A percentile compares a stretch with the other conserved stretches of the same genome.
Evolutionary conservation across 164 flowering plant genomes (phyloP).

Genomic region (Umbilicus rupestris): DNA sequence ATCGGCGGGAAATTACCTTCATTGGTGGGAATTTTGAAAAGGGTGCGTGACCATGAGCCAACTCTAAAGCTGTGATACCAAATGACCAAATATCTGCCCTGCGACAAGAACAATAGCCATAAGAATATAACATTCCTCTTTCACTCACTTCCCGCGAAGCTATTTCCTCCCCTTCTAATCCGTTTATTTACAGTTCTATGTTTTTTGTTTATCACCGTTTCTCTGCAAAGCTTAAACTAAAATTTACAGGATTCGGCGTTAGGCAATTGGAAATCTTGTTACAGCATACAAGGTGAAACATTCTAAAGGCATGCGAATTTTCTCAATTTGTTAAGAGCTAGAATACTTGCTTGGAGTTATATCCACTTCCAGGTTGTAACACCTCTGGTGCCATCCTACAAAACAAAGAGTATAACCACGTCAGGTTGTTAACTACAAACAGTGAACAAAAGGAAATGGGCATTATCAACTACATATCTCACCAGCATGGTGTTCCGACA

Average conservation of each 20-base stretch:
- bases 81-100: constrained; percentile 75
- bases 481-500: constrained; percentile 99
- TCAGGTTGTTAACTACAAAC: background rate
- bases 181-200: too few species aligned
- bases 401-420: constrained; percentile 2
- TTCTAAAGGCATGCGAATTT: too few species aligned
- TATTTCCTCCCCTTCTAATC: too few species aligned
- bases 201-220: too few species aligned
- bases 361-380: constrained; percentile 90
- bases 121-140: background rate
- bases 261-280: too few species aligned
- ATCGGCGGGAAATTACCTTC: constrained; percentile 42
- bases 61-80: constrained; percentile 61
- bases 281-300: too few species aligned
- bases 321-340: too few species aligned
- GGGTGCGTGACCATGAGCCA: constrained; percentile 76
- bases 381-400: constrained; percentile 99
- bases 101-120: constrained; percentile 9
- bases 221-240: too few species aligned
- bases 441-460: background rate
- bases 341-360: constrained; percentile 81
- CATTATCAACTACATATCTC: constrained; percentile 11
- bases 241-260: too few species aligned
- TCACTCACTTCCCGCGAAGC: too few species aligned
- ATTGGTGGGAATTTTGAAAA: constrained; percentile 64